phyloP scores from a whole-genome alignment of 164 flowering plant genomes.

The Vitis amurensis region DNA sequence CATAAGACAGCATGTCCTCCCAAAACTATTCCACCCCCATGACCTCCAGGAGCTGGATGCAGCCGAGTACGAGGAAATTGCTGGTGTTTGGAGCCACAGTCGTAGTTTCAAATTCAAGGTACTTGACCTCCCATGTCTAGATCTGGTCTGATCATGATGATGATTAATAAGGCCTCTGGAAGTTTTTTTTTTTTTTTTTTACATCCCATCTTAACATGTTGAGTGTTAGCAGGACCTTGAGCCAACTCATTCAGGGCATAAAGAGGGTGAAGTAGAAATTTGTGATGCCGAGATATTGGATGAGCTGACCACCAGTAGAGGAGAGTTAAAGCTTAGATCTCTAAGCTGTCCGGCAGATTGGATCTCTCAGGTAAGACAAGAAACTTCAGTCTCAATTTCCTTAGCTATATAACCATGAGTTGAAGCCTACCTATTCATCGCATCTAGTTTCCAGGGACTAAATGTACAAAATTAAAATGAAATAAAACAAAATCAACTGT shows the following conservation, averaged over 20 bases:
- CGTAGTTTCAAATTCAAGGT: conserved; percentile 15
- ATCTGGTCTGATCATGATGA: background rate
- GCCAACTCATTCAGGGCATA: background rate
- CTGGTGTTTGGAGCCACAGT: conserved; percentile 8
- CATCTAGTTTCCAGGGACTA: too few species aligned
- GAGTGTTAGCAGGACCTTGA: conserved; percentile 15
- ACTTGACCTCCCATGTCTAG: background rate
- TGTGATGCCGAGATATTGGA: conserved; percentile 36
- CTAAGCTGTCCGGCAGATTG: conserved; percentile 20
- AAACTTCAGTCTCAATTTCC: too few species aligned
- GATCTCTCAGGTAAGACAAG: conserved; percentile 1
- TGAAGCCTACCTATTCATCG: background rate
- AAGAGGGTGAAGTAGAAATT: conserved; percentile 9
- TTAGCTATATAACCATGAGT: background rate
- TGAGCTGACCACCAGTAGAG: conserved; percentile 43
- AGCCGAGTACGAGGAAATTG: conserved; percentile 50
- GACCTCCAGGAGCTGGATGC: conserved; percentile 44
- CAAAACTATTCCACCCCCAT: conserved; percentile 29
- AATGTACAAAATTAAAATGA: too few species aligned
- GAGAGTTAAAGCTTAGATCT: conserved; percentile 46
- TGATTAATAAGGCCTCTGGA: background rate
- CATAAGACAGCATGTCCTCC: conserved; percentile 41
- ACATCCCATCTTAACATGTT: too few species aligned
- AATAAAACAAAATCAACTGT: too few species aligned
- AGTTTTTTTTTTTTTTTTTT: background rate